A percentile compares a stretch with the other conserved stretches of the same genome.
phyloP scores from a whole-genome alignment of 2,329 filamentous ascomycete species.

The Calonectria hongkongensis region DNA sequence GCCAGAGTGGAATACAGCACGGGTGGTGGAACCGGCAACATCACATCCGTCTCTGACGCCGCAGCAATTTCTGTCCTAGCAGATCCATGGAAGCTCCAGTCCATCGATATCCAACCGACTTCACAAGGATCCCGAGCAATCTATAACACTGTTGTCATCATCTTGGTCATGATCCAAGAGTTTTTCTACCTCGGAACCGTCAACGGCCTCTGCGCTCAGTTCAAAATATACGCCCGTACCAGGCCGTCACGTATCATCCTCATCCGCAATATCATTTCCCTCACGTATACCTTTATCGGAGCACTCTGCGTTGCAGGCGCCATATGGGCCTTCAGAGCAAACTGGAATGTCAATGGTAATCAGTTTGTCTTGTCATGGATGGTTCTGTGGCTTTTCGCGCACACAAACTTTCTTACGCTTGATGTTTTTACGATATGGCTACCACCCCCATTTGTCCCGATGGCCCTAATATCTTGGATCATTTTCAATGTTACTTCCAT shows the following conservation, averaged over 20 bases:
- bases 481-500: slow-evolving; percentile 48
- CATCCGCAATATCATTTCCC: slow-evolving; percentile 42
- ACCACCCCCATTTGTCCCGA: slow-evolving; percentile 45
- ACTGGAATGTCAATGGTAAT: slow-evolving; percentile 41
- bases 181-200: slow-evolving; percentile 52
- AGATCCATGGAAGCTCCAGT: slow-evolving; percentile 48
- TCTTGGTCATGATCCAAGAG: slow-evolving; percentile 50
- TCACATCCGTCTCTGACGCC: slow-evolving; percentile 39
- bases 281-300: slow-evolving; percentile 45
- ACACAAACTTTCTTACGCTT: slow-evolving; percentile 47
- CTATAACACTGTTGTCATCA: slow-evolving; percentile 53
- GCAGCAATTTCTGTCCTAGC: slow-evolving; percentile 46
- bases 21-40: slow-evolving; percentile 41
- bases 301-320: slow-evolving; percentile 40
- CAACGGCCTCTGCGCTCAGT: slow-evolving; percentile 49
- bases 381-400: slow-evolving; percentile 47
- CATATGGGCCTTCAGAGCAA: slow-evolving; percentile 43
- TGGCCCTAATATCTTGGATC: slow-evolving; percentile 48
- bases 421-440: slow-evolving; percentile 52
- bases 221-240: slow-evolving; percentile 46
- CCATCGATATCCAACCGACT: slow-evolving; percentile 49
- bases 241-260: slow-evolving; percentile 40
- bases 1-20: slow-evolving; percentile 43
- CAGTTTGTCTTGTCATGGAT: slow-evolving; percentile 49
- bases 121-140: slow-evolving; percentile 50